Conservation (phyloP, 1,284 basidiomycete genomes). For the Anthracocystis setariae region DNA sequence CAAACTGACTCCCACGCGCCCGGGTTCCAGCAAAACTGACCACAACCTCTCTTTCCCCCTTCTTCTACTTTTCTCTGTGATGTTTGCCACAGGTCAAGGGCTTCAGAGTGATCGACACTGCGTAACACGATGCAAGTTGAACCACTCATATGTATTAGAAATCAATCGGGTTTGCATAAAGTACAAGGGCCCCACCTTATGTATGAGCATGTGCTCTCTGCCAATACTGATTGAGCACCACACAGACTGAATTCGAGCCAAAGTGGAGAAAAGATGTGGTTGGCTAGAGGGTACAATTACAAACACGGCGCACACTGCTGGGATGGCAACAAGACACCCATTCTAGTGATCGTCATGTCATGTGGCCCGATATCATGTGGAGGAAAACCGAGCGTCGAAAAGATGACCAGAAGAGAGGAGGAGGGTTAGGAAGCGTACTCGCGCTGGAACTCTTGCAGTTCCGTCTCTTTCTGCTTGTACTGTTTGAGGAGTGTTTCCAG, state of each 20-base stretch:
- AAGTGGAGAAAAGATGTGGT: background rate
- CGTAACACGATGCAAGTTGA: slow-evolving; percentile 22
- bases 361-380: too few species aligned
- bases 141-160: too few species aligned
- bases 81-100: slow-evolving; percentile 47
- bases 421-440: slow-evolving; percentile 28
- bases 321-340: background rate
- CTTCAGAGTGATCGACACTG: slow-evolving; percentile 54
- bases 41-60: background rate
- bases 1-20: background rate
- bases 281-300: slow-evolving; percentile 31
- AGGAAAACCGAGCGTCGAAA: too few species aligned
- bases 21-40: background rate
- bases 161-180: too few species aligned
- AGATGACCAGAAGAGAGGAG: too few species aligned
- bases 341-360: too few species aligned
- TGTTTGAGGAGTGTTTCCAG: slow-evolving; percentile 63
- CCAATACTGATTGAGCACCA: background rate
- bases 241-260: background rate
- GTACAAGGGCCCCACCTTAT: too few species aligned
- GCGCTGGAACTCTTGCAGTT: slow-evolving; percentile 56
- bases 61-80: background rate
- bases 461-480: slow-evolving; percentile 64
- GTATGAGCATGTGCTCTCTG: too few species aligned
- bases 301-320: background rate